Evolutionary conservation across 768 basidiomycete genomes (phyloP).

Genomic region (Glaciozyma martinii): DNA sequence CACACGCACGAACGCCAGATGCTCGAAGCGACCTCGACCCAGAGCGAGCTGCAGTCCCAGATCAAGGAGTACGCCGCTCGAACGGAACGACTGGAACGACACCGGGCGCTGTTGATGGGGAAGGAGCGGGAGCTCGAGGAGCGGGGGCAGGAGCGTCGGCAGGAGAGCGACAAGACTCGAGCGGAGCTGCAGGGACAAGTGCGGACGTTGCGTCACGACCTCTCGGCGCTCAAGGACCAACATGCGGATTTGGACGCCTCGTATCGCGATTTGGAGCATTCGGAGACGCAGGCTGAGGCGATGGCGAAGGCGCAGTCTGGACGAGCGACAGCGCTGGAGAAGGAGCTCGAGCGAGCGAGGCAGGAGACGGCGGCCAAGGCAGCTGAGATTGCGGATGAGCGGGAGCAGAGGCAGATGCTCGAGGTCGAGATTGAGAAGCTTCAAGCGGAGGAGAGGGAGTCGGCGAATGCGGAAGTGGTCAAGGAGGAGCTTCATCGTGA

Average conservation of each 20-base stretch:
- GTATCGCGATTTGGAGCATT: conserved; percentile 22
- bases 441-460: conserved; percentile 3
- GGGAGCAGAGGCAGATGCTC: conserved; percentile 2
- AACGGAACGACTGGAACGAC: conserved; percentile 26
- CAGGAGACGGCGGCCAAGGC: background rate
- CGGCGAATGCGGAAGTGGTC: conserved; percentile 14
- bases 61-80: conserved; percentile 8
- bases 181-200: conserved; percentile 3
- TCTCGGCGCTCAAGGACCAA: conserved; percentile 7
- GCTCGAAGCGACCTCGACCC: conserved; percentile 6
- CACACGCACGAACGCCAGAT: conserved; percentile 15
- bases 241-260: conserved; percentile 11
- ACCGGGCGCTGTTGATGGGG: conserved; percentile 21
- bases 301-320: conserved; percentile 9
- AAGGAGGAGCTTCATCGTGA: conserved; percentile 26
- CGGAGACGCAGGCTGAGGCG: conserved; percentile 11
- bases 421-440: conserved; percentile 21
- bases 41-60: conserved; percentile 11
- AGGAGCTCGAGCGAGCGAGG: conserved; percentile 9
- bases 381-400: conserved; percentile 1
- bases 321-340: conserved; percentile 1
- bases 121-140: conserved; percentile 24
- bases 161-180: conserved; percentile 3
- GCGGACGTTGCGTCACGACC: background rate
- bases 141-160: background rate